phyloP scores from a whole-genome alignment of 2,329 filamentous ascomycete genomes.

The Hymenoscyphus infarciens region DNA sequence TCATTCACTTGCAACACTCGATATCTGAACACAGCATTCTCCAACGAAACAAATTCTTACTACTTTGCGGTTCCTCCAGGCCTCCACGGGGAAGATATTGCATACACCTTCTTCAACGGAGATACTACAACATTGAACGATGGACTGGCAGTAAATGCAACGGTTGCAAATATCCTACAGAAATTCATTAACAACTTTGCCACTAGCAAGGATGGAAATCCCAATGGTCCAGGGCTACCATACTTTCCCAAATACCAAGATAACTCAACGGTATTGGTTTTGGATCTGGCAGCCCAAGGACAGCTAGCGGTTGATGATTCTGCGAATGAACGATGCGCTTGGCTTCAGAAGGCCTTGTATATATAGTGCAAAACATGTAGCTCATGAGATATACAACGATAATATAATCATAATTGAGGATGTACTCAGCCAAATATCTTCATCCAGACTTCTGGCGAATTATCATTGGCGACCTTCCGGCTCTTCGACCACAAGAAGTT shows the following conservation, averaged over 20 bases:
- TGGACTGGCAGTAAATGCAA: conserved; percentile 30
- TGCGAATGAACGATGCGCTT: conserved; percentile 36
- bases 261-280: conserved; percentile 15
- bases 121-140: conserved; percentile 27
- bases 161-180: conserved; percentile 37
- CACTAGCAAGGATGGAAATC: conserved; percentile 19
- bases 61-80: conserved; percentile 50
- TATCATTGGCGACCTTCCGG: too few relatives aligned
- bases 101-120: conserved; percentile 50
- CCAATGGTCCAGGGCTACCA: conserved; percentile 28
- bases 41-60: conserved; percentile 48
- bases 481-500: not conserved
- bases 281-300: conserved; percentile 21
- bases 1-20: conserved; percentile 50
- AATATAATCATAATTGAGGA: not conserved
- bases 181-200: conserved; percentile 38
- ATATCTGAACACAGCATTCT: conserved; percentile 45
- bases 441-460: not conserved
- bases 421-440: not conserved
- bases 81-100: conserved; percentile 49
- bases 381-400: not conserved
- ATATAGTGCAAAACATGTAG: not conserved
- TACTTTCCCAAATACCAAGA: conserved; percentile 27
- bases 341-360: conserved; percentile 33
- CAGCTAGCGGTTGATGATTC: conserved; percentile 22